Percentiles rank a stretch among this genome's conserved stretches.
Evolutionary conservation across 2,329 filamentous ascomycete genomes (phyloP).

Genomic region (Cladophialophora exuberans): DNA sequence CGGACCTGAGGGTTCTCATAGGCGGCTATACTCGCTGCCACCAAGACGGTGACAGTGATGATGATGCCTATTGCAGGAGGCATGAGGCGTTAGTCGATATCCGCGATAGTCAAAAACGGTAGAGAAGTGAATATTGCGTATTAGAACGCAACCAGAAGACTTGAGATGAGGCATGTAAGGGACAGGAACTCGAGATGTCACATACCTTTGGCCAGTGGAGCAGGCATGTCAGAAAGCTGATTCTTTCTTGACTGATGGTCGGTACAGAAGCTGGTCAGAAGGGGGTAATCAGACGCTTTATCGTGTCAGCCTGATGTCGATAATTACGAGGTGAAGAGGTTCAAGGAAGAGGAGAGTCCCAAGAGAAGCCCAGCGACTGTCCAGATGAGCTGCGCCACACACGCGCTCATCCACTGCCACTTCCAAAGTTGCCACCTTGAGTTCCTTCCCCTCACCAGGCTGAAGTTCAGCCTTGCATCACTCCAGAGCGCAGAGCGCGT

Average conservation of each 20-base stretch:
- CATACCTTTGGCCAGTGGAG: slow-evolving; percentile 53
- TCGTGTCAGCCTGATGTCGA: too few species aligned
- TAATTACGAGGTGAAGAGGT: too few species aligned
- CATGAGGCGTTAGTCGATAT: slow-evolving; percentile 30
- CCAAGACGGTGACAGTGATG: slow-evolving; percentile 63
- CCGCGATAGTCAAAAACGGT: not conserved
- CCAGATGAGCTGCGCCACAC: slow-evolving; percentile 19
- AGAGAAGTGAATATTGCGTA: too few species aligned
- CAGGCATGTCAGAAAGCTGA: slow-evolving; percentile 43
- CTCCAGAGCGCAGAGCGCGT: not conserved
- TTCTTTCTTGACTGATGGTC: not conserved
- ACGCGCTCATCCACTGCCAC: not conserved
- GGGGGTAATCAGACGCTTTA: too few species aligned
- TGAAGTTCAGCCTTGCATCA: not conserved
- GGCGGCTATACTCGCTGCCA: slow-evolving; percentile 65
- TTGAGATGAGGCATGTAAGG: slow-evolving; percentile 32
- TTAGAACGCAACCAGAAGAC: too few species aligned
- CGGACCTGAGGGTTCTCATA: slow-evolving; percentile 67
- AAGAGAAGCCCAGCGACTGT: not conserved
- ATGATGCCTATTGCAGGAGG: slow-evolving; percentile 56
- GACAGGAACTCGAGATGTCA: slow-evolving; percentile 17
- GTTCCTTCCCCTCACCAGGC: slow-evolving; percentile 5
- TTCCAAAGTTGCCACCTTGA: not conserved
- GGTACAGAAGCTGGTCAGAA: too few species aligned
- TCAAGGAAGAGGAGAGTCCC: not conserved